Base-by-base conservation (phyloP, 2,329 filamentous ascomycete species). In the Alternaria solani region DNA sequence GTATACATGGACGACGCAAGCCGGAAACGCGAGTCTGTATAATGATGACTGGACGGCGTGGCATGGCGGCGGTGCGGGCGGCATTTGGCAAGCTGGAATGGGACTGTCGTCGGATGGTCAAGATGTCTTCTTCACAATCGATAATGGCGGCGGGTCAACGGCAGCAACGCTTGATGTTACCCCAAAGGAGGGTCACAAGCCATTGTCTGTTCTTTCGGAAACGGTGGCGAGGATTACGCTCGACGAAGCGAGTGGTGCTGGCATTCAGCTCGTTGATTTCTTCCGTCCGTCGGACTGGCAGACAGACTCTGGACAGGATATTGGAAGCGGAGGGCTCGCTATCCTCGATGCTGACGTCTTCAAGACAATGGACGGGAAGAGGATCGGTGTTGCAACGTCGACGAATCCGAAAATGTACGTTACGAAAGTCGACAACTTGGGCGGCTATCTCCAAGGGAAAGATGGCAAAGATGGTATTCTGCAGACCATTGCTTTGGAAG, bases 331-430 rank as follows among this genome's bases (percentile, higher is more conserved):
- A 18, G 58, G 65, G 0, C 46, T 66, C 32, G 60, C 65, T 1
- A 18, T 73, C 3, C 68, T 72, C 16, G 63, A 66, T 61, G 9
- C 55, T 18, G 1, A 6, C 52, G 57, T 32, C n/a, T 71, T 76
- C 51, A 65, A 54, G 5, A 68, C 67, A 14, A 51, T 18, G 8
- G 61, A 67, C 4, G 67, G 69, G 5, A 55, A 51, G 16, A 62
- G 69, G 16, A 67, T 78, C 14, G 74, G 67, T 14, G 62, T 77
- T 12, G 67, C 71, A 7, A 69, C 67, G 8, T 71, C 75, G 20
- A 76, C 73, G 47, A 76, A 75, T 28, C 69, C 71, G 12, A 70
- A 68, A 43, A 61, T 72, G 61, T 72, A 72, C 47, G 47, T 73
- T 9, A 57, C 64, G 8, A 61, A 72, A 41, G 55, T 66, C 6